These are phyloP conservation scores for Chrysoporthe cubensis DNA, from an alignment of 2,329 filamentous ascomycete genomes.

Conservation along the genomic window DNA sequence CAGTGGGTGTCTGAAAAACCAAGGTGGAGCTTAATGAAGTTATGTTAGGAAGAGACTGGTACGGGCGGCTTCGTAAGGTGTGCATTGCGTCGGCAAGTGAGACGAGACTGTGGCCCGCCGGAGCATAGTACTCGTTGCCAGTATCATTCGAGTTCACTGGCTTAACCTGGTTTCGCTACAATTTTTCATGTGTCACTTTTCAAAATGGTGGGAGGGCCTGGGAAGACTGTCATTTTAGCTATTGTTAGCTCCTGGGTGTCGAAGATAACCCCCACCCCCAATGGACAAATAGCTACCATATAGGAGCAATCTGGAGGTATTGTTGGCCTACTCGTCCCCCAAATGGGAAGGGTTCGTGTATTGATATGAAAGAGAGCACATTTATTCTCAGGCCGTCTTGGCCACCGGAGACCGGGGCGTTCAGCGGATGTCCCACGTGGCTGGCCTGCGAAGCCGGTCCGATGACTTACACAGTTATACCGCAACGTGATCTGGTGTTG, in stretches of 20 bases:
- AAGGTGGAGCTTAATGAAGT: not conserved
- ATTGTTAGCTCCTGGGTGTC: not conserved
- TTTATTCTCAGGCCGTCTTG: not conserved
- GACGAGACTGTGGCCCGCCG: conserved; percentile 3
- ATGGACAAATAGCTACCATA: not conserved
- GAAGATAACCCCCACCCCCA: not conserved
- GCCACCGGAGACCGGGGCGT: not conserved
- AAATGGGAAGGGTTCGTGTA: not conserved
- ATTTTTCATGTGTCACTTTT: not conserved
- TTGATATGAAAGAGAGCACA: not conserved
- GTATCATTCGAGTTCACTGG: not conserved
- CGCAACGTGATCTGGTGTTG: not conserved
- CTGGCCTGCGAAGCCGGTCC: not conserved
- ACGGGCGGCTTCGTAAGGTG: not conserved
- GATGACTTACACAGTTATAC: not conserved
- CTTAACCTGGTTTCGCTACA: not conserved
- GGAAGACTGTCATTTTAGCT: conserved; percentile 1
- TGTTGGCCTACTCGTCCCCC: not conserved
- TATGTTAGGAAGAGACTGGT: not conserved
- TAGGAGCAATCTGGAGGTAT: not conserved
- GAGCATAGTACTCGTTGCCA: not conserved
- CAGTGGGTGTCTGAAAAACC: not conserved
- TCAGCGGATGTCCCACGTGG: not conserved
- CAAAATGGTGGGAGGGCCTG: not conserved
- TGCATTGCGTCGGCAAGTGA: conserved; percentile 8